Conservation (phyloP, 352 stramenopile genomes). For the Phytophthora hibernalis region DNA sequence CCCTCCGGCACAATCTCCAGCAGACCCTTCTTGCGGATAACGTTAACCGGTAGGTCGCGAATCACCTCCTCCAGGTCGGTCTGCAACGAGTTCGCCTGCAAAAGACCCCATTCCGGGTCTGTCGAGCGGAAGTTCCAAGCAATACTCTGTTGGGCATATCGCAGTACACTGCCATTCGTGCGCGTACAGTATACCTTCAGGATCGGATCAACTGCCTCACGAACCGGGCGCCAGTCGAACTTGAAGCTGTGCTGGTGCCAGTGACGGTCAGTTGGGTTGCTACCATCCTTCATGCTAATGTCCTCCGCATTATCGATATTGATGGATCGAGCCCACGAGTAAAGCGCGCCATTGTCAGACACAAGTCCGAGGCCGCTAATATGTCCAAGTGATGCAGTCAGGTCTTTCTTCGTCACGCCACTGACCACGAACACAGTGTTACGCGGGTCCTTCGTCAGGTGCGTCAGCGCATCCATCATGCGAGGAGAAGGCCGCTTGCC, state of each 20-base stretch:
- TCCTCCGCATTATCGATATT: conserved; percentile 53
- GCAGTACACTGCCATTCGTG: conserved; percentile 96
- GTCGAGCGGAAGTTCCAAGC: conserved; percentile 98
- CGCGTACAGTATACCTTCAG: conserved; percentile 95
- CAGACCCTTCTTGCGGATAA: conserved; percentile 92
- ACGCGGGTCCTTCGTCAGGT: conserved; percentile 89
- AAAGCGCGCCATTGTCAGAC: conserved; percentile 95
- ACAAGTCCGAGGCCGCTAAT: conserved; percentile 94
- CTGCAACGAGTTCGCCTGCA: conserved; percentile 95
- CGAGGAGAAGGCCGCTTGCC: conserved; percentile 90
- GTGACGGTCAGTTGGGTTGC: conserved; percentile 45
- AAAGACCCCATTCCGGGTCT: conserved; percentile 96
- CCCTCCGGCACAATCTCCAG: conserved; percentile 96
- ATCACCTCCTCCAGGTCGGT: conserved; percentile 84
- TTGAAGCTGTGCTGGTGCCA: conserved; percentile 86
- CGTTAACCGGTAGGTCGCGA: conserved; percentile 72
- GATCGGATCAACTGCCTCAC: conserved; percentile 92
- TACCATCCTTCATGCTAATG: conserved; percentile 33
- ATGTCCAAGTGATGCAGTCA: conserved; percentile 92
- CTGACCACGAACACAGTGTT: conserved; percentile 99
- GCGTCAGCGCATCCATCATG: conserved; percentile 90
- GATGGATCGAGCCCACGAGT: conserved; percentile 88
- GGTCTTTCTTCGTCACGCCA: conserved; percentile 91
- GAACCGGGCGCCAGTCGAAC: conserved; percentile 93
- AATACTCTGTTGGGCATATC: conserved; percentile 94